These are phyloP conservation scores for Hypoxylon rubiginosum DNA, from an alignment of 2,329 filamentous ascomycete genomes.

Conservation along the genomic window DNA sequence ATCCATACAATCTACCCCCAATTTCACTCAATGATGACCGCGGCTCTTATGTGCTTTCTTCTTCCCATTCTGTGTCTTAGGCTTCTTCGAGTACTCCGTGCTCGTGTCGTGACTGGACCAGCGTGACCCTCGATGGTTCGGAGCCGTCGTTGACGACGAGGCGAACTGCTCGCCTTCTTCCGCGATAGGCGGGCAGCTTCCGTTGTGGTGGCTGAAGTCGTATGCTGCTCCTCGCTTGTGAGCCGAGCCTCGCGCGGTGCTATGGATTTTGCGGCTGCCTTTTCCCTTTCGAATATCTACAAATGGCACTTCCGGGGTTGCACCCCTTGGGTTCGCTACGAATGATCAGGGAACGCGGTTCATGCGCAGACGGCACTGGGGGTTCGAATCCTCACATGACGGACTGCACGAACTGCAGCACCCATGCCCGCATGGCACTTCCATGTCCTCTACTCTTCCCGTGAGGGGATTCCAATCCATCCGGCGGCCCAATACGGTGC, in stretches of 20 bases:
- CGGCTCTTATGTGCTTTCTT: constrained; percentile 49
- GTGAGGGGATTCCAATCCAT: constrained; percentile 47
- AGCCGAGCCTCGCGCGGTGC: constrained; percentile 42
- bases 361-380: not conserved
- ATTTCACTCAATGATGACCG: constrained; percentile 40
- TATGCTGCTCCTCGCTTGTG: constrained; percentile 44
- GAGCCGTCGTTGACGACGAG: constrained; percentile 36
- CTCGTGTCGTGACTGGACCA: constrained; percentile 43
- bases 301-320: constrained; percentile 56
- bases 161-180: constrained; percentile 42
- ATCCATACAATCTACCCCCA: constrained; percentile 16
- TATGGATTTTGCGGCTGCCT: constrained; percentile 55
- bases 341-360: constrained; percentile 27
- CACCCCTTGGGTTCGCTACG: constrained; percentile 52
- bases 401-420: constrained; percentile 65
- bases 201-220: constrained; percentile 41
- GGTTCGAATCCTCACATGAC: constrained; percentile 55
- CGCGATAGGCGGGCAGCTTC: constrained; percentile 41
- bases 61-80: constrained; percentile 46
- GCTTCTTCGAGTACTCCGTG: constrained; percentile 46
- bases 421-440: constrained; percentile 64
- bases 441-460: constrained; percentile 53
- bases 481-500: constrained; percentile 55
- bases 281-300: constrained; percentile 56
- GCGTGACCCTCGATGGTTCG: constrained; percentile 42